phyloP scores from a whole-genome alignment of 805 yeast genomes.

The Lipomyces yamadae region DNA sequence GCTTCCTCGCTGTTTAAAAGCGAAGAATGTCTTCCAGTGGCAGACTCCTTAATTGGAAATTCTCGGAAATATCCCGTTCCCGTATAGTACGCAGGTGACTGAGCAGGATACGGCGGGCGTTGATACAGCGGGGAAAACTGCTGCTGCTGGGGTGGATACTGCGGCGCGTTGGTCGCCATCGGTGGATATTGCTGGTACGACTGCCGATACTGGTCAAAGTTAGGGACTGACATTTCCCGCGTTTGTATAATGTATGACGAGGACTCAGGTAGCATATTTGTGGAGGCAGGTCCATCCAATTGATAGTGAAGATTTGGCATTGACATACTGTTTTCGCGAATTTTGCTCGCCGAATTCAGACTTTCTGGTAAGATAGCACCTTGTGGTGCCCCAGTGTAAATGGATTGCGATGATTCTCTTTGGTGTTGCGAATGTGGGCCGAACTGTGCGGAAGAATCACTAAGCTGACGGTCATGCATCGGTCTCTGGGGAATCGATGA shows the following conservation, averaged over 20 bases:
- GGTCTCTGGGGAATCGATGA: constrained; percentile 5
- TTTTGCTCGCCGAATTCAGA: constrained; percentile 2
- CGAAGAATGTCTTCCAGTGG: not conserved
- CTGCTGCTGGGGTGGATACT: not conserved
- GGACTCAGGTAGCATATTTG: constrained; percentile 2
- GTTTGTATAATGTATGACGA: constrained; percentile 2
- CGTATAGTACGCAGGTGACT: not conserved
- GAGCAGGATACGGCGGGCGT: not conserved
- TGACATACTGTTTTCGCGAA: constrained; percentile 9
- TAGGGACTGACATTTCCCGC: not conserved
- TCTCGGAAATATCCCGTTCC: constrained; percentile 23
- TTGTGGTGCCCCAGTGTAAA: not conserved
- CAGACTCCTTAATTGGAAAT: not conserved
- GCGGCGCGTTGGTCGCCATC: not conserved
- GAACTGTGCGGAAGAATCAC: constrained; percentile 5
- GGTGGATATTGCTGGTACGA: not conserved
- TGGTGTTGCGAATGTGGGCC: not conserved
- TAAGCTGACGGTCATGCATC: constrained; percentile 10
- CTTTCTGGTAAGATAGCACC: constrained; percentile 7
- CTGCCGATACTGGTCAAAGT: constrained; percentile 2
- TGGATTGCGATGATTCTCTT: constrained; percentile 1
- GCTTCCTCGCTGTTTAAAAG: constrained; percentile 29
- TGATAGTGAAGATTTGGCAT: constrained; percentile 15
- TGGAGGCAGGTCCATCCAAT: not conserved
- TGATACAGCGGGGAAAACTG: not conserved